Evolutionary conservation across 345 rosid species (phyloP).

Genomic region (Melaleuca quinquenervia): DNA sequence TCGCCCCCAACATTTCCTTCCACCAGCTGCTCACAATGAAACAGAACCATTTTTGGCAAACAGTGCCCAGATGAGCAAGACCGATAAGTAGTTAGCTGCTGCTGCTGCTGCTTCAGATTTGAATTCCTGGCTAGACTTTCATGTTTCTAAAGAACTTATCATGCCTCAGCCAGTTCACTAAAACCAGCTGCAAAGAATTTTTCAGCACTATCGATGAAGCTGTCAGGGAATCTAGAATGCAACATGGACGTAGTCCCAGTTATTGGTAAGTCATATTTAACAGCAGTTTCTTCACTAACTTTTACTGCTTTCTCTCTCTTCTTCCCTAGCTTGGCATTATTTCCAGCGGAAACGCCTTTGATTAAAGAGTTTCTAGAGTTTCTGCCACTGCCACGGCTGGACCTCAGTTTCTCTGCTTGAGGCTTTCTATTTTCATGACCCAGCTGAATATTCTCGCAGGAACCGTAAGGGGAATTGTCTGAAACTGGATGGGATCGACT

Average conservation of each 20-base stretch:
- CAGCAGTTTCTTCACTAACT: constrained; percentile 27
- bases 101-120: neutral
- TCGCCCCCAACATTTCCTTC: neutral
- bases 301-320: constrained; percentile 35
- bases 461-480: constrained; percentile 26
- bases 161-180: neutral
- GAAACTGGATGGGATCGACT: constrained; percentile 7
- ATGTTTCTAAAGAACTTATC: neutral
- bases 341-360: constrained; percentile 22
- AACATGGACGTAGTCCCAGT: constrained; percentile 28
- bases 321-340: constrained; percentile 27
- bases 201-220: constrained; percentile 53
- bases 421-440: constrained; percentile 24
- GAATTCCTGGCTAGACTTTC: neutral
- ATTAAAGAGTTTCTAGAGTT: constrained; percentile 15
- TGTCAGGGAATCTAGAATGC: constrained; percentile 44
- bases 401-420: constrained; percentile 7
- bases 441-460: constrained; percentile 26
- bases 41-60: neutral
- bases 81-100: neutral
- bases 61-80: neutral
- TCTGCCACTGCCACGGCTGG: constrained; percentile 23
- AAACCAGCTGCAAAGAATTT: constrained; percentile 36
- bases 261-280: constrained; percentile 17
- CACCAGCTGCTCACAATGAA: neutral